These are phyloP conservation scores for Ascocoryne sarcoides DNA, from an alignment of 2,329 filamentous ascomycete genomes.

Conservation along the genomic window DNA sequence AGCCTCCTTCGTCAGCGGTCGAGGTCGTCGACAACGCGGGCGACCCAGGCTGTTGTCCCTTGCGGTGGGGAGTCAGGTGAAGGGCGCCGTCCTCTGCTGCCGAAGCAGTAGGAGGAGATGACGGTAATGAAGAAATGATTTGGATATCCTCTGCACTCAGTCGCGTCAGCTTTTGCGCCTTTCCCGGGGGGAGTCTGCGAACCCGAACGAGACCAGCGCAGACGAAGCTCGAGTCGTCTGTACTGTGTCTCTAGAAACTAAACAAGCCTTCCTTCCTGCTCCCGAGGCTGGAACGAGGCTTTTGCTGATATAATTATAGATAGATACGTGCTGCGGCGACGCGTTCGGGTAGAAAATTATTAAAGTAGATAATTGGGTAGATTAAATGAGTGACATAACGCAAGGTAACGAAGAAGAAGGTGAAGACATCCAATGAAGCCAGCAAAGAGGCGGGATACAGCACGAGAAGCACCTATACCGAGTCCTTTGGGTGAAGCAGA, in stretches of 20 bases:
- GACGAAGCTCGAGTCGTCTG: slow-evolving; percentile 51
- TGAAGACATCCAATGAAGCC: slow-evolving; percentile 21
- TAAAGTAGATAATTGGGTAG: slow-evolving; percentile 9
- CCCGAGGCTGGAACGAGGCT: slow-evolving; percentile 6
- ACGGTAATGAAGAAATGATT: slow-evolving; percentile 30
- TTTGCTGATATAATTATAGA: slow-evolving; percentile 4
- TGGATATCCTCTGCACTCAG: slow-evolving; percentile 16
- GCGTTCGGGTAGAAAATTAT: slow-evolving; percentile 13
- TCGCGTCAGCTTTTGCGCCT: slow-evolving; percentile 12
- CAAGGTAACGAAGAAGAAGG: slow-evolving; percentile 13
- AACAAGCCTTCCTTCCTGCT: slow-evolving; percentile 12
- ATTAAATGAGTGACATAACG: slow-evolving; percentile 27
- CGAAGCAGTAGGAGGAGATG: slow-evolving; percentile 49
- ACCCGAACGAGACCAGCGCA: slow-evolving; percentile 47
- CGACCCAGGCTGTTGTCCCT: slow-evolving; percentile 35
- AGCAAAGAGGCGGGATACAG: slow-evolving; percentile 16
- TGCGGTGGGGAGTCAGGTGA: slow-evolving; percentile 7
- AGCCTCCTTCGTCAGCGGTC: slow-evolving; percentile 49
- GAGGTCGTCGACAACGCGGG: slow-evolving; percentile 54
- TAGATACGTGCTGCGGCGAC: slow-evolving; percentile 10
- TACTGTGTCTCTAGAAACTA: slow-evolving; percentile 36
- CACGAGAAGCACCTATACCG: slow-evolving; percentile 6
- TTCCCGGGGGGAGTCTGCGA: slow-evolving; percentile 4
- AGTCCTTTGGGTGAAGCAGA: slow-evolving; percentile 4
- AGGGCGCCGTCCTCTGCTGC: slow-evolving; percentile 47